A percentile compares a stretch with the other conserved stretches of the same genome.
These are phyloP conservation scores for Sarocladium brachiariae DNA, from an alignment of 2,329 filamentous ascomycete genomes.

Conservation along the genomic window DNA sequence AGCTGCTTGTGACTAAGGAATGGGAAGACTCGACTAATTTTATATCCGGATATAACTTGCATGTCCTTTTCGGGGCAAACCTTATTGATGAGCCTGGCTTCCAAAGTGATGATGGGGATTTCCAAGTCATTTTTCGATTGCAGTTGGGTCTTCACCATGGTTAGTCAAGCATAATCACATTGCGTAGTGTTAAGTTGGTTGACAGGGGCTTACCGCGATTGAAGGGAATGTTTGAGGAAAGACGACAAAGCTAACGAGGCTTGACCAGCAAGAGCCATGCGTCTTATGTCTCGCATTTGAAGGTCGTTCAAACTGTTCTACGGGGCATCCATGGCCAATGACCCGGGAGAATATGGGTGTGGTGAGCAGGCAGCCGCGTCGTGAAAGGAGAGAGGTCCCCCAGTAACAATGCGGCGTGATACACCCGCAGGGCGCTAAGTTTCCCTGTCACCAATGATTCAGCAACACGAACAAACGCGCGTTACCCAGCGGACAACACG, in stretches of 20 bases:
- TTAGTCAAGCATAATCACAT: too few species aligned
- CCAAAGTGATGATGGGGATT: constrained; percentile 20
- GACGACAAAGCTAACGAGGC: background rate
- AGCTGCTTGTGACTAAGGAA: background rate
- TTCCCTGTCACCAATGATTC: constrained; percentile 25
- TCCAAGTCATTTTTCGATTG: constrained; percentile 13
- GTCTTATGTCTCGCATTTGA: constrained; percentile 4
- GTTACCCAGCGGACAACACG: too few species aligned
- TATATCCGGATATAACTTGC: constrained; percentile 18
- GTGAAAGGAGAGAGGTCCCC: constrained; percentile 11
- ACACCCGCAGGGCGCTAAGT: constrained; percentile 1
- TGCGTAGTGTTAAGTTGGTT: too few species aligned
- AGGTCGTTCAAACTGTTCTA: background rate
- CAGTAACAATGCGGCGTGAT: background rate
- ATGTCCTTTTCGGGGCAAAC: constrained; percentile 19
- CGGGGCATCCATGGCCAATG: constrained; percentile 12
- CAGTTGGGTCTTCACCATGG: background rate
- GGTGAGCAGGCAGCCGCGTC: constrained; percentile 26
- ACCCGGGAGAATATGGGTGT: constrained; percentile 5
- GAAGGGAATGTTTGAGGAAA: background rate
- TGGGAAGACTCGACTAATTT: background rate
- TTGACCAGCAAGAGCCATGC: background rate
- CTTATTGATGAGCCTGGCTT: constrained; percentile 23
- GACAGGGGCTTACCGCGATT: background rate
- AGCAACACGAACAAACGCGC: constrained; percentile 28